Evolutionary conservation across 2,329 filamentous ascomycete species (phyloP).

Genomic region (Kalaharituber pfeilii): DNA sequence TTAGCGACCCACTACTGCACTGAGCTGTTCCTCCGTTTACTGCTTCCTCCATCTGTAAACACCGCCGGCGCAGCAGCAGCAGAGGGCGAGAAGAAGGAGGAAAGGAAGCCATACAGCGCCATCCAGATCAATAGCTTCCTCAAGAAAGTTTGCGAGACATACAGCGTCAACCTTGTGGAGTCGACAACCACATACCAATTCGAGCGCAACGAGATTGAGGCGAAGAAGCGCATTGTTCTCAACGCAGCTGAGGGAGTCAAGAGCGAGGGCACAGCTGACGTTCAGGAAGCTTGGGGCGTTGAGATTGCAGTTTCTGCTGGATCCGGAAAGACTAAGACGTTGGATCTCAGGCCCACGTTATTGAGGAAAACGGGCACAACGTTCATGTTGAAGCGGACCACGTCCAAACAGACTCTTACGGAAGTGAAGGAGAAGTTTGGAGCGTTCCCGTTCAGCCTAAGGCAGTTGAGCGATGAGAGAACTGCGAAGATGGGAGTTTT

Average conservation of each 20-base stretch:
- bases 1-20: constrained; percentile 90
- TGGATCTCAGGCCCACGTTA: constrained; percentile 74
- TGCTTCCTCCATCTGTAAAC: constrained; percentile 79
- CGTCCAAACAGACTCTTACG: constrained; percentile 77
- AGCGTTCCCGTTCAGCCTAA: constrained; percentile 90
- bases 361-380: constrained; percentile 85
- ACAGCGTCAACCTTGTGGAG: constrained; percentile 85
- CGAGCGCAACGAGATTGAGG: constrained; percentile 93
- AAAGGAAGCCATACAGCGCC: constrained; percentile 39
- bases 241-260: constrained; percentile 63
- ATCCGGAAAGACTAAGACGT: constrained; percentile 82
- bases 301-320: constrained; percentile 87
- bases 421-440: constrained; percentile 97
- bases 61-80: constrained; percentile 88
- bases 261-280: constrained; percentile 73
- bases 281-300: constrained; percentile 93
- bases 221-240: constrained; percentile 94
- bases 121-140: constrained; percentile 70
- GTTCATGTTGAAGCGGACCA: constrained; percentile 84
- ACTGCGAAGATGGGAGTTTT: constrained; percentile 89
- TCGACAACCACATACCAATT: constrained; percentile 97
- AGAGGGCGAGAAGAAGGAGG: constrained; percentile 31
- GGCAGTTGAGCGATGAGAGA: constrained; percentile 92
- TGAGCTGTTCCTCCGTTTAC: constrained; percentile 76
- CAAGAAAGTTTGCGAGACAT: constrained; percentile 80